Evolutionary conservation across 805 yeast genomes (phyloP), one percentile per base, ranked within the genome.

Genomic region (Sugiyamaella smithiae): DNA sequence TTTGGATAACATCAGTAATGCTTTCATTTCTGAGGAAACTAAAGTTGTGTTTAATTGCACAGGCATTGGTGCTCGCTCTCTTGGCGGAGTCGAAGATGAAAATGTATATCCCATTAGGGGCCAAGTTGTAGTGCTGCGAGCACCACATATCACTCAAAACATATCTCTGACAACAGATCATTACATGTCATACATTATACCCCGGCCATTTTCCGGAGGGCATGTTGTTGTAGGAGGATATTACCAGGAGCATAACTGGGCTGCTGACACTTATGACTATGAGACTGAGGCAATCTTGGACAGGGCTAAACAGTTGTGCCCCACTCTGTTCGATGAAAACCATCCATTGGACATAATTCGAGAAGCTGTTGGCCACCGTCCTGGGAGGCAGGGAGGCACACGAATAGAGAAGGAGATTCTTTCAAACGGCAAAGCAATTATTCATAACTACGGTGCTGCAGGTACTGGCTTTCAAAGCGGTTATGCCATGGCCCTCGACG

Each of bases 391-490:
- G 32, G 91, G 90, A 12, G 95, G 95, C 3, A 81, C 77, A 4
- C 72, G 95, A 45, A 77, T 87, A 37, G 93, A 84, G 61, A 63
- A 65, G 35, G 85, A 82, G 56, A 51, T 48, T 2, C 49, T 57
- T 6, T 22, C 38, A 5, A 68, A 65, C 8, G 78, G 74, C 2
- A 68, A 70, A 46, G 49, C 71, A 1, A 59, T 83, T n/a, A 71
- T 86, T 17, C 95, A 87, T 61, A 81, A 84, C 63, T 83, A 84
- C 57, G 93, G 93, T 3, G 85, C 86, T 28, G 87, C 80, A 5
- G 88, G 88, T 25, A 78, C 86, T 22, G 93, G 93, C 0, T 85
- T 78, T 64, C 95, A 87, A 68, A 74, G 84, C 2, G 82, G 87
- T 2, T 77, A 75, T 51, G 90, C 88, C 1, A 72, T 80, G 62